A percentile compares a stretch with the other conserved stretches of the same genome.
These are phyloP conservation scores for Podaxis rugospora DNA, from an alignment of 768 basidiomycete genomes.

Conservation along the genomic window DNA sequence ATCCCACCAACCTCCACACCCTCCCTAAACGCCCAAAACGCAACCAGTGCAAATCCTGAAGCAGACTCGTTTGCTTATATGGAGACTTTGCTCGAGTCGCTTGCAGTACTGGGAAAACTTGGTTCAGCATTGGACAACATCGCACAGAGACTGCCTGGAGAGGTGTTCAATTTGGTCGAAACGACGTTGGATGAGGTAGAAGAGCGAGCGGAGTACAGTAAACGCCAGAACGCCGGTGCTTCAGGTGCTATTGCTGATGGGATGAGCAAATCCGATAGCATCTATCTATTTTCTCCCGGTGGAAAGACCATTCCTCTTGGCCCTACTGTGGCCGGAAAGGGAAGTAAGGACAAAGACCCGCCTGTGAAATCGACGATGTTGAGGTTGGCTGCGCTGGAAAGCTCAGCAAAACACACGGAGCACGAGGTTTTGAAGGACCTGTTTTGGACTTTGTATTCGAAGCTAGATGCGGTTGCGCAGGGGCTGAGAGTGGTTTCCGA, in stretches of 20 bases:
- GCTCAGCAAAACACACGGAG: constrained; percentile 65
- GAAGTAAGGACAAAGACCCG: constrained; percentile 20
- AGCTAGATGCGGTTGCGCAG: constrained; percentile 90
- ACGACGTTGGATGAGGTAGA: constrained; percentile 86
- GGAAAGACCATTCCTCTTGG: constrained; percentile 20
- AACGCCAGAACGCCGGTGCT: constrained; percentile 41
- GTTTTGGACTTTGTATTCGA: constrained; percentile 97
- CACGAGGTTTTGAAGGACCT: constrained; percentile 87
- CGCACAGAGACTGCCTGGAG: constrained; percentile 75
- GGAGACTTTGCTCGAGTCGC: constrained; percentile 88
- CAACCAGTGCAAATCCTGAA: constrained; percentile 65
- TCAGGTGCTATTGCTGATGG: constrained; percentile 27
- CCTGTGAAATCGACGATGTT: constrained; percentile 48
- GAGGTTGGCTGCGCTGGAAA: constrained; percentile 70
- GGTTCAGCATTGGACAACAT: constrained; percentile 81
- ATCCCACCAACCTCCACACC: constrained; percentile 15
- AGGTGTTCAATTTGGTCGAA: constrained; percentile 84
- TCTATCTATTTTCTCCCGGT: constrained; percentile 44
- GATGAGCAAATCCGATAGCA: constrained; percentile 41
- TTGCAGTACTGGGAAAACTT: constrained; percentile 86
- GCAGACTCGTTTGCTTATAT: constrained; percentile 91
- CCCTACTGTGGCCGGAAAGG: background rate
- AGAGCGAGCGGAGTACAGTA: constrained; percentile 74
- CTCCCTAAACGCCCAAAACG: constrained; percentile 12
- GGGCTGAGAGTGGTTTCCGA: constrained; percentile 88